Conservation (phyloP, 2,329 filamentous ascomycete species). For the Aspergillus fischeri region DNA sequence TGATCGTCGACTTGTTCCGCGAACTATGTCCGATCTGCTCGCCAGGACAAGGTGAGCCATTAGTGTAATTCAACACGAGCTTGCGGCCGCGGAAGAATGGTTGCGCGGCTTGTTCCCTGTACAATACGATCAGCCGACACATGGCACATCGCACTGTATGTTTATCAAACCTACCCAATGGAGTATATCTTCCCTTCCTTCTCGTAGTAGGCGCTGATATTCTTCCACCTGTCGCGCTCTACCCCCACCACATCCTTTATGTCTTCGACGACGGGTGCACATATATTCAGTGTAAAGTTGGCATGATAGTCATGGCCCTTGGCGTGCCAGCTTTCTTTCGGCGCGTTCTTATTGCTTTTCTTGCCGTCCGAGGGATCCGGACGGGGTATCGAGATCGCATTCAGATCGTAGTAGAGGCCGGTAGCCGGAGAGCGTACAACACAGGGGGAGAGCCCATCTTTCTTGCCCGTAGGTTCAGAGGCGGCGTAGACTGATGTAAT, state of each 20-base stretch:
- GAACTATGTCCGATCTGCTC: conserved; percentile 24
- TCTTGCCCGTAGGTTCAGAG: conserved; percentile 38
- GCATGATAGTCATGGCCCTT: conserved; percentile 47
- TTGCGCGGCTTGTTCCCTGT: conserved; percentile 42
- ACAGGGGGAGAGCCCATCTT: conserved; percentile 51
- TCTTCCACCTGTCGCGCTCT: conserved; percentile 37
- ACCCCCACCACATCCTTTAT: conserved; percentile 46
- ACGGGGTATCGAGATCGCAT: conserved; percentile 50
- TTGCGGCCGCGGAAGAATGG: conserved; percentile 52
- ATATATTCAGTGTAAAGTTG: conserved; percentile 51
- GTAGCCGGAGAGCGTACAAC: conserved; percentile 59
- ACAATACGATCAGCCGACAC: conserved; percentile 4
- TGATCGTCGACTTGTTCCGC: conserved; percentile 68
- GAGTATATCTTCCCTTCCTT: conserved; percentile 42
- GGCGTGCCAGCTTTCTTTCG: conserved; percentile 46
- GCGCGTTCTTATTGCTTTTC: conserved; percentile 34
- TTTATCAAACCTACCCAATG: conserved; percentile 37
- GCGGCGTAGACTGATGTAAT: conserved; percentile 28
- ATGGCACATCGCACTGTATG: background rate
- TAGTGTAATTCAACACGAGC: conserved; percentile 70
- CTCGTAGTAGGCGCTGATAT: conserved; percentile 49
- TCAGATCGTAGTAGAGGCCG: conserved; percentile 62
- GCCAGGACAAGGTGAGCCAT: conserved; percentile 65
- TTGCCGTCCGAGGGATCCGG: conserved; percentile 41
- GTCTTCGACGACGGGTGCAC: conserved; percentile 46